phyloP scores from a whole-genome alignment of 2,329 filamentous ascomycete genomes.

The Hymenoscyphus salicellus region DNA sequence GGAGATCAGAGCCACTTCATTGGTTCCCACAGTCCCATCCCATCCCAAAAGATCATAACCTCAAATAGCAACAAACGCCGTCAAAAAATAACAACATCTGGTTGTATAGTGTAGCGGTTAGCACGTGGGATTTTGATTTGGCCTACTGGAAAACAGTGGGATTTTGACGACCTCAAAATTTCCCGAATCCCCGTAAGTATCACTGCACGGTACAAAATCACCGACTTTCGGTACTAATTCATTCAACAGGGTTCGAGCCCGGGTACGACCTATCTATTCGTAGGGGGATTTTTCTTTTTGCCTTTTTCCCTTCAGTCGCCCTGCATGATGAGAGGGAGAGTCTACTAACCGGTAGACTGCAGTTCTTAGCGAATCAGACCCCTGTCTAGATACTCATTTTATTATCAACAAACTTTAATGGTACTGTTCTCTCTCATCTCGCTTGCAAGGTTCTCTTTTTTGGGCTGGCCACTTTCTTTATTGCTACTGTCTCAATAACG shows the following conservation, averaged over 20 bases:
- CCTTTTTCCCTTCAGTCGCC: not conserved
- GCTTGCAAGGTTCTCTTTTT: too few relatives aligned
- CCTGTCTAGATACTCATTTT: too few relatives aligned
- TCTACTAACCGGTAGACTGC: too few relatives aligned
- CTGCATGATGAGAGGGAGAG: too few relatives aligned
- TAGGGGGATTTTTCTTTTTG: constrained; percentile 21
- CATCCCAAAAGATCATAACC: not conserved
- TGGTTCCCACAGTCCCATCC: not conserved
- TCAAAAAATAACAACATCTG: not conserved
- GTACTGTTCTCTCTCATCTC: too few relatives aligned
- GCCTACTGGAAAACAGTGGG: not conserved
- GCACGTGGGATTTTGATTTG: constrained; percentile 1
- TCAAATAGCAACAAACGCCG: not conserved
- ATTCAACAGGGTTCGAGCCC: not conserved
- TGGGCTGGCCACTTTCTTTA: too few relatives aligned
- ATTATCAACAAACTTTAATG: too few relatives aligned
- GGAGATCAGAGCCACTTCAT: not conserved
- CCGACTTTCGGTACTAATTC: not conserved
- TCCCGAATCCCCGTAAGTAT: constrained; percentile 1
- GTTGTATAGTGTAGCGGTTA: constrained; percentile 10
- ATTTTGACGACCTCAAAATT: constrained; percentile 1
- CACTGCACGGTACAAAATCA: not conserved
- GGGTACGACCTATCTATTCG: not conserved
- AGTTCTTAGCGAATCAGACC: too few relatives aligned
- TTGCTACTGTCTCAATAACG: too few relatives aligned